A percentile compares a stretch with the other conserved stretches of the same genome.
These are phyloP conservation scores for Chaetomidium leptoderma DNA, from an alignment of 495 filamentous ascomycete species.

Conservation along the genomic window DNA sequence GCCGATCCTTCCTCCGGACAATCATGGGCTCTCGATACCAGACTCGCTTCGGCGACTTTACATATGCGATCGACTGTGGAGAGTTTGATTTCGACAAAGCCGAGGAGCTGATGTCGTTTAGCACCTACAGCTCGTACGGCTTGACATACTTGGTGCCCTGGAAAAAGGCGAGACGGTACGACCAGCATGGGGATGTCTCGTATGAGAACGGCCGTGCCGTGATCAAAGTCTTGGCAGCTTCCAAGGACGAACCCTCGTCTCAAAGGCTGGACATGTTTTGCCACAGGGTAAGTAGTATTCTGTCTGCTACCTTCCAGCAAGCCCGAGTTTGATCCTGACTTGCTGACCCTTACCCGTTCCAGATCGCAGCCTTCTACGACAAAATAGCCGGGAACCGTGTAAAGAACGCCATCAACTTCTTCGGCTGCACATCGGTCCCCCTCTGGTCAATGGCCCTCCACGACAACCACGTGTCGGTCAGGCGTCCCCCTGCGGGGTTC, in stretches of 20 bases:
- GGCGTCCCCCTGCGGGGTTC: too few species aligned
- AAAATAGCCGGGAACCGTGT: neutral
- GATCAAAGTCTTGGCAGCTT: neutral
- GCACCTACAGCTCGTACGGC: neutral
- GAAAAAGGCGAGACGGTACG: neutral
- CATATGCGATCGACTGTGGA: neutral
- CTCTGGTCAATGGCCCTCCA: too few species aligned
- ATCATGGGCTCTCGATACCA: constrained; percentile 3
- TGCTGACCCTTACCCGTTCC: neutral
- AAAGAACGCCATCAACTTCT: neutral
- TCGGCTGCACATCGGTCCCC: neutral
- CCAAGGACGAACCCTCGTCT: neutral
- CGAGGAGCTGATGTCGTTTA: neutral
- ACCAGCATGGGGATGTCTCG: neutral
- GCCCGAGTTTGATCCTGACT: neutral
- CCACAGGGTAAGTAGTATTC: neutral
- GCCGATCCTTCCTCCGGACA: neutral
- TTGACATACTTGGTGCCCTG: neutral
- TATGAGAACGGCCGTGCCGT: neutral
- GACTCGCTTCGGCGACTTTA: neutral
- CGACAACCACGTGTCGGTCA: too few species aligned
- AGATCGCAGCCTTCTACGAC: neutral
- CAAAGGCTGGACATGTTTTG: neutral
- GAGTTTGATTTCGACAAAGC: too few species aligned
- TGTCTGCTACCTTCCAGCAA: neutral